Evolutionary conservation across 2,329 filamentous ascomycete species (phyloP).

Genomic region (Fusarium guadeloupense): DNA sequence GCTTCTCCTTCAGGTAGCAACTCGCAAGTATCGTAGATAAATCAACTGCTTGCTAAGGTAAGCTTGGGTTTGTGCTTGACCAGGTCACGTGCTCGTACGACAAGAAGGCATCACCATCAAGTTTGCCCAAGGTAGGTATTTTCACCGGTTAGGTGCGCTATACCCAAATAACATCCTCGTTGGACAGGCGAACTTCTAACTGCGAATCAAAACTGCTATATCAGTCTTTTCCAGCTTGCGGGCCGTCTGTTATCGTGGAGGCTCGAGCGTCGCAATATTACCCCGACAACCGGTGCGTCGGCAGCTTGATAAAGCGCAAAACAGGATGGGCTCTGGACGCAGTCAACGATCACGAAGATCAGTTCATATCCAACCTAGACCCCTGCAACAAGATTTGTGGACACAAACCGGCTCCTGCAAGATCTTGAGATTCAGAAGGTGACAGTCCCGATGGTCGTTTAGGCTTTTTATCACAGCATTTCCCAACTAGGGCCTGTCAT

Average conservation of each 20-base stretch:
- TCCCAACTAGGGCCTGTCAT: constrained; percentile 1
- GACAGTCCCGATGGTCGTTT: not conserved
- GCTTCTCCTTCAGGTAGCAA: too few relatives aligned
- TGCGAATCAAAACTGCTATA: not conserved
- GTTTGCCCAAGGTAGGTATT: not conserved
- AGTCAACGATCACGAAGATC: constrained; percentile 5
- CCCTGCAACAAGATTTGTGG: constrained; percentile 1
- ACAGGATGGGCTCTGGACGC: not conserved
- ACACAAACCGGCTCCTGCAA: not conserved
- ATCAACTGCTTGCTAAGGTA: too few relatives aligned
- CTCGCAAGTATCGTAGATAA: too few relatives aligned
- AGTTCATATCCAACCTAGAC: constrained; percentile 9
- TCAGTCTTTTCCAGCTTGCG: not conserved
- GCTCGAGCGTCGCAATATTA: constrained; percentile 21
- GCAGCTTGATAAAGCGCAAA: constrained; percentile 8
- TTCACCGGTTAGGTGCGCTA: not conserved
- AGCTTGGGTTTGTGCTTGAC: not conserved
- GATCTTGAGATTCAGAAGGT: constrained; percentile 9
- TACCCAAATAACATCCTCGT: not conserved
- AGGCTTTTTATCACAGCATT: not conserved
- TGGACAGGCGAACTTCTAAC: not conserved
- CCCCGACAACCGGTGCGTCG: constrained; percentile 10
- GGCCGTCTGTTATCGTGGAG: constrained; percentile 1
- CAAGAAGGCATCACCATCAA: not conserved
- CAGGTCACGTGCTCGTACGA: not conserved